These are phyloP conservation scores for Fusarium sp. DNA, from an alignment of 2,329 filamentous ascomycete genomes.

Conservation along the genomic window DNA sequence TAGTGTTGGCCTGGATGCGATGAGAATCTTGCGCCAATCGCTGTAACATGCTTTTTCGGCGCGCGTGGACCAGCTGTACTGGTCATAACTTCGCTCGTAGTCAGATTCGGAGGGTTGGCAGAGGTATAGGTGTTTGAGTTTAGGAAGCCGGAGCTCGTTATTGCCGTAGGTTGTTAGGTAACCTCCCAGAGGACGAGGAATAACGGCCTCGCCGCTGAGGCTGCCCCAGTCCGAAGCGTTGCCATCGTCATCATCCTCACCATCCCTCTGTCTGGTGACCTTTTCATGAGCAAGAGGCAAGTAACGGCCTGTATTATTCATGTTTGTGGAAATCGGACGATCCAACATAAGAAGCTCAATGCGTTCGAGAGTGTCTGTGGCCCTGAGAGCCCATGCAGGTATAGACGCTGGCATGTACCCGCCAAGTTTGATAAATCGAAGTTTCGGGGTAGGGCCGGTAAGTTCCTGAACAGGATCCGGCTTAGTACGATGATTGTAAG, in stretches of 20 bases:
- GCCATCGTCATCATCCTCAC: too few species aligned
- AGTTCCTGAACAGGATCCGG: background rate
- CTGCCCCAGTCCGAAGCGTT: constrained; percentile 8
- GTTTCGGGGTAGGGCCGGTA: background rate
- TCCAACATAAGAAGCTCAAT: constrained; percentile 35
- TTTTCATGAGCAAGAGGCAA: constrained; percentile 16
- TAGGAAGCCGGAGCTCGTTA: background rate
- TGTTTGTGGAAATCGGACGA: background rate
- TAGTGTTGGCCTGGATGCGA: background rate
- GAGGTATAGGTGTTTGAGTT: background rate
- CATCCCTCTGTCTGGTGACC: background rate
- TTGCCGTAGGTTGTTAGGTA: background rate
- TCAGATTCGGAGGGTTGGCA: background rate
- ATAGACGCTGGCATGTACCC: constrained; percentile 19
- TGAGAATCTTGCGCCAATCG: background rate
- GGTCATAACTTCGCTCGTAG: fast-evolving
- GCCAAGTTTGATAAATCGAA: constrained; percentile 23
- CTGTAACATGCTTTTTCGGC: constrained; percentile 7
- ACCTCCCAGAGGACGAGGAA: background rate
- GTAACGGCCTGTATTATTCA: fast-evolving
- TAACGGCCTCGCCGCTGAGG: background rate
- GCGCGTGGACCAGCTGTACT: constrained; percentile 5
- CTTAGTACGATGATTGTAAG: fast-evolving
- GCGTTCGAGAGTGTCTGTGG: constrained; percentile 4
- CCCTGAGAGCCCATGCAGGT: constrained; percentile 17